Conservation (phyloP, 495 filamentous ascomycete genomes). For the Penicillium coffeae region DNA sequence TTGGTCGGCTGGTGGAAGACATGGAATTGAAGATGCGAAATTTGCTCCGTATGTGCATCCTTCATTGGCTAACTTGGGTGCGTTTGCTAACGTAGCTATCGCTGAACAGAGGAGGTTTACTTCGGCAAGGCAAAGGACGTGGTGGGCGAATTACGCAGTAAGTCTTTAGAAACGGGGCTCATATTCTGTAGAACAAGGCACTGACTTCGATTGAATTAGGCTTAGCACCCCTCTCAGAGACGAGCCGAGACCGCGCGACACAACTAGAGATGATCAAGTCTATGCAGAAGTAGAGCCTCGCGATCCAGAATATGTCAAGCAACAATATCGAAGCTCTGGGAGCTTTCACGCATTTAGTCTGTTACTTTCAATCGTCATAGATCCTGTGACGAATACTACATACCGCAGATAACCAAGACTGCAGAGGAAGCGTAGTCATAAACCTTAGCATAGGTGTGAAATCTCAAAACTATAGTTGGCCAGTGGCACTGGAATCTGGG, state of each 20-base stretch:
- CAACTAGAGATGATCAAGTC: conserved; percentile 82
- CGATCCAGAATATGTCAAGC: neutral
- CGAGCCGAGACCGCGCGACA: conserved; percentile 77
- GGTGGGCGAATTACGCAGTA: conserved; percentile 93
- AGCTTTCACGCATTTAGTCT: conserved; percentile 5
- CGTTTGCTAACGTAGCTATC: conserved; percentile 7
- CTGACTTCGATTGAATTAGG: conserved; percentile 36
- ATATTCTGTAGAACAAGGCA: too few species aligned
- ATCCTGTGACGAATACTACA: neutral
- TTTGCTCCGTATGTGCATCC: conserved; percentile 62
- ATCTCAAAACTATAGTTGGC: neutral
- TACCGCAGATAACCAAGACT: too few species aligned
- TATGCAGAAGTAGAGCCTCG: conserved; percentile 37
- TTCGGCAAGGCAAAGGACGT: conserved; percentile 99
- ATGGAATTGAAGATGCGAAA: conserved; percentile 99
- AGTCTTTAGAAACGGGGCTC: conserved; percentile 23
- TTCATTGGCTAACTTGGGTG: neutral
- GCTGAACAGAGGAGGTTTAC: conserved; percentile 79
- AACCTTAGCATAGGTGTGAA: neutral
- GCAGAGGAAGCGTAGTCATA: neutral
- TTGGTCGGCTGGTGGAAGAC: conserved; percentile 93
- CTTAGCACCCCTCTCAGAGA: conserved; percentile 76
- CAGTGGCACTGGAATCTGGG: conserved; percentile 10
- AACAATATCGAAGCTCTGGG: conserved; percentile 5
- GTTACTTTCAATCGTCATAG: conserved; percentile 11